These are phyloP conservation scores for Ustilago shanxiensis DNA, from an alignment of 1,284 basidiomycete genomes.

Conservation along the genomic window DNA sequence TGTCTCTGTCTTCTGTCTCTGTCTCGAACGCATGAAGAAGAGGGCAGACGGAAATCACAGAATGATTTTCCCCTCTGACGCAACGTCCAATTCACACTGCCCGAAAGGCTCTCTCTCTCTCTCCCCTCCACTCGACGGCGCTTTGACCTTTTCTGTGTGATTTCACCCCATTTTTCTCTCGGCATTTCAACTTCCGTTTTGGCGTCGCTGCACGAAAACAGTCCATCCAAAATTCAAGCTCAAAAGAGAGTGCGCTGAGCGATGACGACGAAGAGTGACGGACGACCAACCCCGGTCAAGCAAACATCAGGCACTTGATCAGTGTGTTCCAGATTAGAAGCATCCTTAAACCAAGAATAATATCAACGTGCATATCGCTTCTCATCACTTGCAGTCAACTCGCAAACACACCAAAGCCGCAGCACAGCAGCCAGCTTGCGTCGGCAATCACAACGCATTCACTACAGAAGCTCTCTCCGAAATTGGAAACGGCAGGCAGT, in stretches of 20 bases:
- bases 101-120: neutral
- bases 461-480: neutral
- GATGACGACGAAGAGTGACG: conserved; percentile 25
- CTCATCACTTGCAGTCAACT: neutral
- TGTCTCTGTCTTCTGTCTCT: too few relatives aligned
- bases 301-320: conserved; percentile 5
- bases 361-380: conserved; percentile 13
- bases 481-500: conserved; percentile 12
- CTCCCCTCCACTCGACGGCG: conserved; percentile 1
- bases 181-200: too few relatives aligned
- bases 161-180: neutral
- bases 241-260: conserved; percentile 26
- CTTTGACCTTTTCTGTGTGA: conserved; percentile 21
- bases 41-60: neutral
- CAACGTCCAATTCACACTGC: conserved; percentile 1
- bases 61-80: conserved; percentile 24
- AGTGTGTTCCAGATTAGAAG: conserved; percentile 27
- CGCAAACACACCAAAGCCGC: neutral
- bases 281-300: conserved; percentile 9
- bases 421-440: neutral
- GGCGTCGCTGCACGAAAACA: too few relatives aligned
- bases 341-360: conserved; percentile 17
- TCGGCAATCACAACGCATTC: too few relatives aligned
- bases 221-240: conserved; percentile 16
- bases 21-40: too few relatives aligned